Percentiles rank a stretch among this genome's conserved stretches.
phyloP scores from a whole-genome alignment of 805 yeast genomes.

The Zygoascus tannicola region DNA sequence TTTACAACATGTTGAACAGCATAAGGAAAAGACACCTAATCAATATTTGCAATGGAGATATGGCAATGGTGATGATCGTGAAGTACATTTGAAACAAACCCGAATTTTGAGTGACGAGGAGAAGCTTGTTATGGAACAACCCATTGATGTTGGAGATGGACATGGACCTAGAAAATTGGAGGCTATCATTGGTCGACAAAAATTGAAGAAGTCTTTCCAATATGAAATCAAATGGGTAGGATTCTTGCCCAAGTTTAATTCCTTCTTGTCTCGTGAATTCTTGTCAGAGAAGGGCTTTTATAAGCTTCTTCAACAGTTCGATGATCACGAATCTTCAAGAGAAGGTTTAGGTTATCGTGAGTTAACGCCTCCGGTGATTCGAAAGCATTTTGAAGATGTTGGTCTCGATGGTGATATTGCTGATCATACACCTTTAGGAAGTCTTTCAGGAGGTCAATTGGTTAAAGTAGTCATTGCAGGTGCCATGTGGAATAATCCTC shows the following conservation, averaged over 20 bases:
- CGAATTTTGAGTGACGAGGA: conserved; percentile 78
- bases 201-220: conserved; percentile 91
- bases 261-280: conserved; percentile 83
- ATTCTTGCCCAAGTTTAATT: conserved; percentile 87
- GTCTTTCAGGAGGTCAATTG: conserved; percentile 94
- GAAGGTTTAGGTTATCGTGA: conserved; percentile 99
- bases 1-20: conserved; percentile 92
- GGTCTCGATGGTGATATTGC: conserved; percentile 98
- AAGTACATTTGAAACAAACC: conserved; percentile 85
- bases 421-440: conserved; percentile 95
- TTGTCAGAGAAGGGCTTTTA: conserved; percentile 77
- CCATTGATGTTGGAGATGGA: conserved; percentile 76
- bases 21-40: conserved; percentile 94
- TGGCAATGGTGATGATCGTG: conserved; percentile 96
- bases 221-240: conserved; percentile 91
- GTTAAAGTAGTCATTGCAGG: conserved; percentile 98
- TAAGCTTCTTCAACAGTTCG: conserved; percentile 90
- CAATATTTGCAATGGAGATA: conserved; percentile 98
- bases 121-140: conserved; percentile 63
- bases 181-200: conserved; percentile 95
- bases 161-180: conserved; percentile 82
- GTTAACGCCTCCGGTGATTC: conserved; percentile 78
- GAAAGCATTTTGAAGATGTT: conserved; percentile 94
- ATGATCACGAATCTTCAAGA: conserved; percentile 98
- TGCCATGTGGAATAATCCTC: conserved; percentile 99